These are phyloP conservation scores for Wickerhamomyces silvicola DNA, from an alignment of 805 yeast species.

Conservation along the genomic window DNA sequence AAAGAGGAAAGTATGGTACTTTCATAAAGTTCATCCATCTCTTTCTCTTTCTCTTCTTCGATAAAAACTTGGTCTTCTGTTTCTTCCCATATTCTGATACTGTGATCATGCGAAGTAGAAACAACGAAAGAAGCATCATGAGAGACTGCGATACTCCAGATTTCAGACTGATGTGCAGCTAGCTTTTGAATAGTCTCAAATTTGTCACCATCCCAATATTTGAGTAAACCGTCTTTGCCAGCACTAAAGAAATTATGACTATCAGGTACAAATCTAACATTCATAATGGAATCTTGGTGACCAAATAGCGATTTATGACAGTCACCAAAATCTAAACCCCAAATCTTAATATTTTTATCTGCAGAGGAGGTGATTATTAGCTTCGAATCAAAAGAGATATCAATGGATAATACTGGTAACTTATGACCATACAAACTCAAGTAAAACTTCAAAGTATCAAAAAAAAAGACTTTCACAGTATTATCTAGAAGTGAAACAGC, in stretches of 20 bases:
- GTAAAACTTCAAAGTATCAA: slow-evolving; percentile 81
- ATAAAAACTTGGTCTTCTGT: slow-evolving; percentile 93
- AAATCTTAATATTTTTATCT: slow-evolving; percentile 92
- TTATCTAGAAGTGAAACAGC: slow-evolving; percentile 86
- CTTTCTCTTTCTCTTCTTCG: slow-evolving; percentile 95
- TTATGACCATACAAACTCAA: slow-evolving; percentile 93
- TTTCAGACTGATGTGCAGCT: slow-evolving; percentile 84
- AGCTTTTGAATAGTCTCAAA: slow-evolving; percentile 89
- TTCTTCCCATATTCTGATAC: slow-evolving; percentile 88
- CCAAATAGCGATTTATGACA: slow-evolving; percentile 96
- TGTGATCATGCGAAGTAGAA: slow-evolving; percentile 87
- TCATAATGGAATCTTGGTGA: slow-evolving; percentile 93
- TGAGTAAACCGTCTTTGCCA: slow-evolving; percentile 82
- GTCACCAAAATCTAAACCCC: slow-evolving; percentile 99
- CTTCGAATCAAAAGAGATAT: slow-evolving; percentile 84
- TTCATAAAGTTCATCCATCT: slow-evolving; percentile 88
- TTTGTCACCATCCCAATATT: slow-evolving; percentile 98
- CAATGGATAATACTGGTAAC: slow-evolving; percentile 88
- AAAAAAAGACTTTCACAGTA: slow-evolving; percentile 91
- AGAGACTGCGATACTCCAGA: slow-evolving; percentile 86
- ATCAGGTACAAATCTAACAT: slow-evolving; percentile 76
- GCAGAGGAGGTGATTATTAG: slow-evolving; percentile 90
- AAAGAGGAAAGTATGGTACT: slow-evolving; percentile 66
- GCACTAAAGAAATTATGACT: slow-evolving; percentile 85
- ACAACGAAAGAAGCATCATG: slow-evolving; percentile 64